phyloP scores from a whole-genome alignment of 139 green algal species.

The Chlorella sorokiniana region DNA sequence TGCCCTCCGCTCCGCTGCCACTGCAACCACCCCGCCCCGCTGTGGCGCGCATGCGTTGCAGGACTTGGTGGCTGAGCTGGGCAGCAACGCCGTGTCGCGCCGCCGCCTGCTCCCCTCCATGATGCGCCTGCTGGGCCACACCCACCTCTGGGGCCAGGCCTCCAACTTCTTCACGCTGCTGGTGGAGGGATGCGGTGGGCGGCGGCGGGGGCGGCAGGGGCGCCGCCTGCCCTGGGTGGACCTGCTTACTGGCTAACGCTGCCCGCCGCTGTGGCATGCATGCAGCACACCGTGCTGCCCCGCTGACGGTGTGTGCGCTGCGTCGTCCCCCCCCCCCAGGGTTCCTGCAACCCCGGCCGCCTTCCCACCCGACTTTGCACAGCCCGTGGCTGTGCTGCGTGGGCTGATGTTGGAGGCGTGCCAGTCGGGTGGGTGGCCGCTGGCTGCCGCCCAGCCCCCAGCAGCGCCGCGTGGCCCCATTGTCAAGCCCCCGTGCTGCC shows the following conservation, averaged over 20 bases:
- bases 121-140: constrained; percentile 12
- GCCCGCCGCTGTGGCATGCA: not conserved
- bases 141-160: constrained; percentile 15
- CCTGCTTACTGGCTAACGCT: too few relatives aligned
- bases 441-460: too few relatives aligned
- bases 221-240: too few relatives aligned
- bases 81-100: not conserved
- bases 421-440: constrained; percentile 9
- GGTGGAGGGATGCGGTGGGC: constrained; percentile 28
- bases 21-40: not conserved
- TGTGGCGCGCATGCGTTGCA: not conserved
- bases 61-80: constrained; percentile 26
- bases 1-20: not conserved
- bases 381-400: constrained; percentile 37
- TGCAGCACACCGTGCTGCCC: not conserved
- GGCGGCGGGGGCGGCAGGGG: too few relatives aligned
- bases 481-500: too few relatives aligned
- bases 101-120: constrained; percentile 10
- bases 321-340: not conserved
- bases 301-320: not conserved
- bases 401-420: constrained; percentile 46
- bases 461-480: too few relatives aligned
- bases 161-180: constrained; percentile 29
- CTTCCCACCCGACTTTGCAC: not conserved
- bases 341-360: constrained; percentile 23